phyloP scores from a whole-genome alignment of 2,329 filamentous ascomycete species.

The Madurella mycetomatis region DNA sequence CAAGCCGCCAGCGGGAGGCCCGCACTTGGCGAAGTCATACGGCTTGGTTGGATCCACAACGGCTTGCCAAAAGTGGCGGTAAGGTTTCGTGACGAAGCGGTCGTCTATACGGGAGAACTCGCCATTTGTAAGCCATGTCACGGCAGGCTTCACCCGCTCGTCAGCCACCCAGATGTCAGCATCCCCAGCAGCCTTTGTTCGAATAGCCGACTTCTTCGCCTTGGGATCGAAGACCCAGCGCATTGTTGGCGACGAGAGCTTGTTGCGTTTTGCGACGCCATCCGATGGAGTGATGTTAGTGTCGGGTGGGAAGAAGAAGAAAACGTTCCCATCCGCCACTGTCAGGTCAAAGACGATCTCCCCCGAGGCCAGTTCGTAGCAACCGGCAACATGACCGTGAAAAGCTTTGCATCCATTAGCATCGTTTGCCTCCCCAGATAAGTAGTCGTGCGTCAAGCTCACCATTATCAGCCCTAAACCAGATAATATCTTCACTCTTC shows the following conservation, averaged over 20 bases:
- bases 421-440: background rate
- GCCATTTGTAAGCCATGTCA: conserved; percentile 40
- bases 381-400: conserved; percentile 45
- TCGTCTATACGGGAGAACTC: conserved; percentile 49
- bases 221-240: conserved; percentile 40
- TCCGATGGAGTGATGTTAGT: conserved; percentile 25
- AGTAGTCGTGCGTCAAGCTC: conserved; percentile 11
- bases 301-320: conserved; percentile 42
- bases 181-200: conserved; percentile 5
- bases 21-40: conserved; percentile 43
- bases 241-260: conserved; percentile 37
- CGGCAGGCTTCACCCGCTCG: conserved; percentile 34
- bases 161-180: conserved; percentile 25
- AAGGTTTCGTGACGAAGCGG: conserved; percentile 40
- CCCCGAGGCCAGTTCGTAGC: conserved; percentile 44
- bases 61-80: conserved; percentile 45
- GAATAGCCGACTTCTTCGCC: conserved; percentile 24
- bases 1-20: conserved; percentile 38
- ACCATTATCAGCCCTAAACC: conserved; percentile 50
- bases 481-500: conserved; percentile 48
- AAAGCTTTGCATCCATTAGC: conserved; percentile 31
- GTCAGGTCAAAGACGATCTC: conserved; percentile 43
- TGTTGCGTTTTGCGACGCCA: conserved; percentile 27
- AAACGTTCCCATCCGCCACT: conserved; percentile 42
- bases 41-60: conserved; percentile 34